Percentiles rank a stretch among this genome's conserved stretches.
Conservation (phyloP, 495 filamentous ascomycete genomes). For the Penicillium odoratum region DNA sequence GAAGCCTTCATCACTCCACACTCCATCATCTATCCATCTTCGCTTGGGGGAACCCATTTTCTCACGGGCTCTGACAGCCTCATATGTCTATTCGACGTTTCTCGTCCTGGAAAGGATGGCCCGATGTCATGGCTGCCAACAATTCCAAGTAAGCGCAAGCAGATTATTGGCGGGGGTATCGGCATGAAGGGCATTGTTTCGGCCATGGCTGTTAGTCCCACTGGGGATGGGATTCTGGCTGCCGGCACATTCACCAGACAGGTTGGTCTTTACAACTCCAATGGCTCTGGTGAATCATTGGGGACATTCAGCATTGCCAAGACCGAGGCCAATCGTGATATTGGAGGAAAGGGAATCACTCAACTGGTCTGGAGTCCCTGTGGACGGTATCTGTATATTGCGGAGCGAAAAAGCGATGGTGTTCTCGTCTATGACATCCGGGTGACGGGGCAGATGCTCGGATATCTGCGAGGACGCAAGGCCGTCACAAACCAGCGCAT, state of each 20-base stretch:
- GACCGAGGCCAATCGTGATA: conserved; percentile 37
- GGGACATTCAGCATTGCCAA: conserved; percentile 61
- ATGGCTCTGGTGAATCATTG: conserved; percentile 63
- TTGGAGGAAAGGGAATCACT: conserved; percentile 69
- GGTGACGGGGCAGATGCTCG: conserved; percentile 65
- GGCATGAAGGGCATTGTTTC: conserved; percentile 86
- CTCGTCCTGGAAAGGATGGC: conserved; percentile 56
- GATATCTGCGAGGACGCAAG: conserved; percentile 67
- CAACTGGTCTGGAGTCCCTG: conserved; percentile 80
- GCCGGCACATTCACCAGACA: conserved; percentile 80
- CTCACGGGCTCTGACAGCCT: conserved; percentile 73
- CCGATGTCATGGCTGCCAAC: conserved; percentile 67
- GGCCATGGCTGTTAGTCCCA: conserved; percentile 55
- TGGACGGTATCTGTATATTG: conserved; percentile 83
- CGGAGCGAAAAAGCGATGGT: conserved; percentile 75
- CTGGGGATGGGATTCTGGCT: conserved; percentile 61
- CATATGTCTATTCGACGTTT: conserved; percentile 77
- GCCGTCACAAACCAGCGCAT: conserved; percentile 77
- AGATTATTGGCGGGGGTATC: conserved; percentile 65
- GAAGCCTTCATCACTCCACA: conserved; percentile 77
- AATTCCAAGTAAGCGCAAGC: conserved; percentile 71
- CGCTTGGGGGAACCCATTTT: conserved; percentile 55
- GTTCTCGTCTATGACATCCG: conserved; percentile 84
- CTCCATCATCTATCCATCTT: conserved; percentile 66
- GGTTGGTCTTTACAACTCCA: conserved; percentile 73